A percentile compares a stretch with the other conserved stretches of the same genome.
phyloP scores from a whole-genome alignment of 1,139 yeast genomes.

The Kurtzmaniella quercitrusa region DNA sequence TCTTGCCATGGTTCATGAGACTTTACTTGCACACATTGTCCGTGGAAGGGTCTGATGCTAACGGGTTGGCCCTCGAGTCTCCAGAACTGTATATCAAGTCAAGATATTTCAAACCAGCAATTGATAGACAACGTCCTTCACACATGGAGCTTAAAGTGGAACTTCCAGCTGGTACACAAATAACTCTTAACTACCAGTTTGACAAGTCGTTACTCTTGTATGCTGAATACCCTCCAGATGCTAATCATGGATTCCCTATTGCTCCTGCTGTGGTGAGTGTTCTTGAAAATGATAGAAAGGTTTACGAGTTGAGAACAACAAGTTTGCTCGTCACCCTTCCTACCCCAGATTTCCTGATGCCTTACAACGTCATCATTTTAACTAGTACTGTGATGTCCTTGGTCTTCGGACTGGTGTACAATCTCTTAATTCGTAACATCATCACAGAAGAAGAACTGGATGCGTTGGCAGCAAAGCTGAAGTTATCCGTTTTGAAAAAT shows the following conservation, averaged over 20 bases:
- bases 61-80: slow-evolving; percentile 17
- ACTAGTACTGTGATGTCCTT: slow-evolving; percentile 93
- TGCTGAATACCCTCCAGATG: slow-evolving; percentile 98
- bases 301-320: slow-evolving; percentile 72
- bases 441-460: slow-evolving; percentile 79
- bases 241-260: slow-evolving; percentile 94
- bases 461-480: slow-evolving; percentile 21
- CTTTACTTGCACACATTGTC: slow-evolving; percentile 70
- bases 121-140: slow-evolving; percentile 77
- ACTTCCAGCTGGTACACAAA: slow-evolving; percentile 61
- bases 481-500: slow-evolving; percentile 11
- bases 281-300: slow-evolving; percentile 22
- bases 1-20: slow-evolving; percentile 92
- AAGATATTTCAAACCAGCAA: slow-evolving; percentile 68
- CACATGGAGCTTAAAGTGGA: slow-evolving; percentile 68
- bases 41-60: slow-evolving; percentile 16
- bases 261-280: slow-evolving; percentile 83
- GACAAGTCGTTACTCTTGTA: slow-evolving; percentile 82
- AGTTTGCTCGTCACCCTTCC: slow-evolving; percentile 83
- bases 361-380: slow-evolving; percentile 91
- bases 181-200: slow-evolving; percentile 70
- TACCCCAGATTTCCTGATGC: slow-evolving; percentile 99
- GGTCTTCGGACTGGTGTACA: slow-evolving; percentile 83
- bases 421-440: slow-evolving; percentile 68
- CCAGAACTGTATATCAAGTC: slow-evolving; percentile 38